Conservation (phyloP, 352 stramenopile genomes). For the Phytophthora agathidicida region DNA sequence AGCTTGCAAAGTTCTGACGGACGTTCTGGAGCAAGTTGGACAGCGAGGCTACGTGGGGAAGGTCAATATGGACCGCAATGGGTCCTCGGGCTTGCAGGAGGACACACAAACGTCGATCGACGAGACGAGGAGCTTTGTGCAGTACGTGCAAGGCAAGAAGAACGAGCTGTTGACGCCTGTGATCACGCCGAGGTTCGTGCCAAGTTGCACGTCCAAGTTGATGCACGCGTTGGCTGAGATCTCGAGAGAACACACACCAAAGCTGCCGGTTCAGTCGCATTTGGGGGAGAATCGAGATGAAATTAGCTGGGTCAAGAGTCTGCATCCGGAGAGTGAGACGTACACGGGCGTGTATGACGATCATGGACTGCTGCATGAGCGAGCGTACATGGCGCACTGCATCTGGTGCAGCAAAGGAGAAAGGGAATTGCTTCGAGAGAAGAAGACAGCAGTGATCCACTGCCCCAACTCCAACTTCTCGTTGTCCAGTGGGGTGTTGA, state of each 20-base stretch:
- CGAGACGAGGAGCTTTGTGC: slow-evolving; percentile 88
- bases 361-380: slow-evolving; percentile 89
- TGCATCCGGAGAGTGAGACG: slow-evolving; percentile 82
- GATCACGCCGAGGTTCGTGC: slow-evolving; percentile 95
- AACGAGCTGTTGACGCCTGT: slow-evolving; percentile 86
- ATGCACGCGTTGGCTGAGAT: slow-evolving; percentile 85
- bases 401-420: slow-evolving; percentile 87
- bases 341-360: slow-evolving; percentile 87
- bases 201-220: slow-evolving; percentile 83
- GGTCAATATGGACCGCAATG: slow-evolving; percentile 97
- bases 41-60: slow-evolving; percentile 94
- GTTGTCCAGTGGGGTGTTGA: slow-evolving; percentile 88
- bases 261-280: slow-evolving; percentile 91
- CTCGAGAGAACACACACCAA: slow-evolving; percentile 74
- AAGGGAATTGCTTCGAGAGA: slow-evolving; percentile 65
- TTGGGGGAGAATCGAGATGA: slow-evolving; percentile 91
- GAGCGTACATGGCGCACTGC: slow-evolving; percentile 95
- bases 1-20: slow-evolving; percentile 89
- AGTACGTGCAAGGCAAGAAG: slow-evolving; percentile 82
- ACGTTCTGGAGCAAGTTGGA: slow-evolving; percentile 83
- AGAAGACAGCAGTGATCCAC: slow-evolving; percentile 89
- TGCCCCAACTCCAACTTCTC: slow-evolving; percentile 96
- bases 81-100: slow-evolving; percentile 81
- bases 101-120: slow-evolving; percentile 83
- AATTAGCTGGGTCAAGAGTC: slow-evolving; percentile 82